phyloP scores from a whole-genome alignment of 2,329 filamentous ascomycete species.

The Alternaria rosae region DNA sequence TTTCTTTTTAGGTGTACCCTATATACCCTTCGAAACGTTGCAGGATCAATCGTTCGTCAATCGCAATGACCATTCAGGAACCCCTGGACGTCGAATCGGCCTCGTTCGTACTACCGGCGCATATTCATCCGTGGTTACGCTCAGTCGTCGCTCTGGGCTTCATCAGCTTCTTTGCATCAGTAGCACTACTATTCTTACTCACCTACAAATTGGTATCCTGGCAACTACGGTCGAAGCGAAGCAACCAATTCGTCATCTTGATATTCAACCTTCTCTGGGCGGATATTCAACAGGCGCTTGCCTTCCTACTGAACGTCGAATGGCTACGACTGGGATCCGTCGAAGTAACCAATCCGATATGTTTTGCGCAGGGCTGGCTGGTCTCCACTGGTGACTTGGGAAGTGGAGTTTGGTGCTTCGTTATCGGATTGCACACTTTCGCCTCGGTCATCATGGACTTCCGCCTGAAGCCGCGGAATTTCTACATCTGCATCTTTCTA shows the following conservation, averaged over 20 bases:
- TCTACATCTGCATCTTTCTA: slow-evolving; percentile 58
- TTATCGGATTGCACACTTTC: slow-evolving; percentile 72
- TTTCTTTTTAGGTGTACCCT: slow-evolving; percentile 21
- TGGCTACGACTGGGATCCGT: slow-evolving; percentile 66
- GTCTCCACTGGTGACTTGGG: slow-evolving; percentile 71
- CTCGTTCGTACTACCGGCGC: slow-evolving; percentile 44
- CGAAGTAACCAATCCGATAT: slow-evolving; percentile 61
- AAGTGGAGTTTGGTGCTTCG: slow-evolving; percentile 71
- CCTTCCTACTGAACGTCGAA: slow-evolving; percentile 68
- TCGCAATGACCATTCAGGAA: slow-evolving; percentile 30
- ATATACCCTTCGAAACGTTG: slow-evolving; percentile 4
- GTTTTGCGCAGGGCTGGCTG: slow-evolving; percentile 73
- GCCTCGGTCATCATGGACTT: slow-evolving; percentile 66
- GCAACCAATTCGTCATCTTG: slow-evolving; percentile 72
- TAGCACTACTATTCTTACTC: slow-evolving; percentile 54
- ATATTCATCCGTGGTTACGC: slow-evolving; percentile 53
- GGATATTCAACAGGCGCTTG: slow-evolving; percentile 70
- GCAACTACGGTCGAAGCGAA: slow-evolving; percentile 46
- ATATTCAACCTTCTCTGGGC: slow-evolving; percentile 74
- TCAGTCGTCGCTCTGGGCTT: slow-evolving; percentile 57
- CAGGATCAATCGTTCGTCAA: neutral
- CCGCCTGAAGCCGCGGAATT: slow-evolving; percentile 58
- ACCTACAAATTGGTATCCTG: slow-evolving; percentile 56
- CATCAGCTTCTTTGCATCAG: slow-evolving; percentile 56
- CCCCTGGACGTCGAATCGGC: slow-evolving; percentile 35